Base-by-base conservation (phyloP, 192 early-diverging fungal species). In the Chytriomyces sp. region DNA sequence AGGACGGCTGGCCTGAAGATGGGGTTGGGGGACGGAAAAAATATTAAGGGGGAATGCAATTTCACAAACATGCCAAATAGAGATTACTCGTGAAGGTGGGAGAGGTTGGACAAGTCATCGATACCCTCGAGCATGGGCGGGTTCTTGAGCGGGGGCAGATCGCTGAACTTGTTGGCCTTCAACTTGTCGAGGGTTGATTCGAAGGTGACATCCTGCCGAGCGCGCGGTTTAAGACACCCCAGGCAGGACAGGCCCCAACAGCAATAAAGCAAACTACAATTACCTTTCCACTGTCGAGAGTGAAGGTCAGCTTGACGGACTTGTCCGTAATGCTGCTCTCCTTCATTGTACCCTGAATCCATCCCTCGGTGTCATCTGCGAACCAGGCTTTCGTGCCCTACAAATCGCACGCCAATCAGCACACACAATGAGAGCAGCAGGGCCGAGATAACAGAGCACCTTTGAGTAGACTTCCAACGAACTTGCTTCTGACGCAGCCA, bases 31-130 rank as follows among this genome's bases (percentile, higher is more conserved):
- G 63, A 20, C 20, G 18, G 24, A 67, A 23, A 49, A 7, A 23
- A 57, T 43, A 72, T n/a, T 23, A 20, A 11, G 8, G 18, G 46
- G 9, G 65, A 13, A 60, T 11, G n/a, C 53, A 13, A 57, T n/a
- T 57, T 57, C 53, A 20, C 53, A n/a, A n/a, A 45, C 13, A 3
- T 13, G 20, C 6, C 44, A 64, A 26, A 20, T 16, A 24, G 10
- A 44, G 91, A 92, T 43, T 93, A 94, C 87, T 98, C 96, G 87
- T 99, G 95, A 53, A 99, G 89, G 80, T 98, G 93, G 66, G 92
- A 94, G n/a, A 98, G 88, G 77, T 89, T 93, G n/a, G 95, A 94
- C 84, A 98, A 83, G 79, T 98, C 95, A 80, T 98, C 95, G 64
- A 90, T 92, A 61, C 92, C 91, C 50, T 83, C 82, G 60, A 96